Base-by-base conservation (phyloP, 2,329 filamentous ascomycete genomes). In the Boeremia exigua region DNA sequence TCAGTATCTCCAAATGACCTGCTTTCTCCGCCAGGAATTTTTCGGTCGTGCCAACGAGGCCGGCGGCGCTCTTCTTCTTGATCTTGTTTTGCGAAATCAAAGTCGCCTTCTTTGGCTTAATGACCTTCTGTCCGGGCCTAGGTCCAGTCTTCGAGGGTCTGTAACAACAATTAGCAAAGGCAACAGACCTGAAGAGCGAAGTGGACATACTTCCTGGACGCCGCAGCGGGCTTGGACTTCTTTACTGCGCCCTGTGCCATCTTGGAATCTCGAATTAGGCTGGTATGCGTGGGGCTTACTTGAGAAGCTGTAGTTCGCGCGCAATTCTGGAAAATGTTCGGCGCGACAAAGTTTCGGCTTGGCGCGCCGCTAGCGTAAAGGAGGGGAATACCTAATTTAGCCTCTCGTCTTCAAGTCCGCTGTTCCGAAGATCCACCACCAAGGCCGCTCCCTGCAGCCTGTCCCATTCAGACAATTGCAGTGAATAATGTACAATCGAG, bases 1-100 rank as follows among this genome's bases (percentile, higher is more conserved):
- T 81, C 67, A 91, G 72, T 67, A 91, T 69, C 73, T 91, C 88
- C 68, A 91, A 68, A 80, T 91, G 88, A 12, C 88, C 88, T 5
- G 87, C 88, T 67, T 85, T 85, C 58, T 85, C 79, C 11, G 87
- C 88, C 9, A 91, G 79, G 59, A 81, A 83, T 58, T 83, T 83
- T 69, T 91, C 88, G n/a, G 88, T 91, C 76, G 85, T 80, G 0
- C 82, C 83, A 3, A 83, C 83, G 36, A 91, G 75, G 0, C 87
- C 87, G 0, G 84, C 78, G 0, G 85, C 82, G 59, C 85, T 80
- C 81, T 89, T 88, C 83, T 83, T 89, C 48, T 83, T 85, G 71
- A 89, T 80, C 67, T 86, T 86, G 61, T 84, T 78, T 69, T 86
- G 82, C 69, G 82, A 81, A 34, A 88, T 80, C 48, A 90, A 75